A percentile compares a stretch with the other conserved stretches of the same genome.
Conservation (phyloP, 768 basidiomycete species). For the Kwoniella sp. region DNA sequence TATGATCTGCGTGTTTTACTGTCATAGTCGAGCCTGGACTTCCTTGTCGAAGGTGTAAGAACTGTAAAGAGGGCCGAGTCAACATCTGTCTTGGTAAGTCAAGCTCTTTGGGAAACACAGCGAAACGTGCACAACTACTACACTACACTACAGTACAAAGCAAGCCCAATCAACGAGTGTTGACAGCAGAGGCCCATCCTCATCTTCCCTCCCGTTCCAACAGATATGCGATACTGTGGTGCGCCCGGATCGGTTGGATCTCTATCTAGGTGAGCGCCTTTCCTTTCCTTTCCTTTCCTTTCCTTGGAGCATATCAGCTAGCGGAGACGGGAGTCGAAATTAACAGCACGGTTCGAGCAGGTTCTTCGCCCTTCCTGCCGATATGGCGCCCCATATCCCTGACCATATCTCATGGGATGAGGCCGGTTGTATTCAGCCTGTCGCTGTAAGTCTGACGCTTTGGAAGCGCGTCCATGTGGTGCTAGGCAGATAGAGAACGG, state of each 20-base stretch:
- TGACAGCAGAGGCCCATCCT: too few species aligned
- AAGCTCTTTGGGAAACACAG: too few species aligned
- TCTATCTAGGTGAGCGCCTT: constrained; percentile 30
- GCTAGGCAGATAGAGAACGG: background rate
- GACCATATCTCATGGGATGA: constrained; percentile 46
- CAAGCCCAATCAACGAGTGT: too few species aligned
- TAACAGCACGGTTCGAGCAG: too few species aligned
- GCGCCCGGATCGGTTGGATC: constrained; percentile 51
- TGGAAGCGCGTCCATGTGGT: background rate
- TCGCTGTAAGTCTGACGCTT: constrained; percentile 35
- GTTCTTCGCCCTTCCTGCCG: constrained; percentile 45
- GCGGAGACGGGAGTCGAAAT: too few species aligned
- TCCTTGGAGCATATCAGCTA: too few species aligned
- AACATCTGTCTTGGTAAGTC: constrained; percentile 47
- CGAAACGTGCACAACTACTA: too few species aligned
- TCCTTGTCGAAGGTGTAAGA: constrained; percentile 46
- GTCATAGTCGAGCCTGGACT: constrained; percentile 48
- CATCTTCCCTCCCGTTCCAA: too few species aligned
- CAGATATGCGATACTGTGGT: constrained; percentile 49
- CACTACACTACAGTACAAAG: too few species aligned
- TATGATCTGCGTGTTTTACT: background rate
- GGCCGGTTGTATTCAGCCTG: constrained; percentile 48
- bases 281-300: too few species aligned
- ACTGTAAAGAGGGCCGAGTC: constrained; percentile 44
- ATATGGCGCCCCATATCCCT: constrained; percentile 51